Base-by-base conservation (phyloP, 2,329 filamentous ascomycete species). In the Neurospora sp. region DNA sequence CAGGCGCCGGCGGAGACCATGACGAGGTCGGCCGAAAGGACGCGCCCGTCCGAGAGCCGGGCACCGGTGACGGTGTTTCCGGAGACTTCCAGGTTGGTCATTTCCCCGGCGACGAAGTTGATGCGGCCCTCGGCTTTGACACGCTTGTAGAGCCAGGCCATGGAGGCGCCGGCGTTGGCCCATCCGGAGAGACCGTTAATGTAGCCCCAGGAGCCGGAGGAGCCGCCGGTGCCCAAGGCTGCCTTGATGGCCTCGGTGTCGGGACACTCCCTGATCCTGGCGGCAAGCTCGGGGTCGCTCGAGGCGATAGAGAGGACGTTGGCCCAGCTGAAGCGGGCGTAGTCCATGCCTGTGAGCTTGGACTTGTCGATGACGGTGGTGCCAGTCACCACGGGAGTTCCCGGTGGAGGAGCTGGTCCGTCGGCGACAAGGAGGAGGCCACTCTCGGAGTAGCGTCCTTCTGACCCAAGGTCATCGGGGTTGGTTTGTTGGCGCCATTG, bases 1-100 rank as follows among this genome's bases (percentile, higher is more conserved):
- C 95, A 98, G 4, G 95, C 93, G 17, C 95, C 95, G 0, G 93
- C 89, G 0, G 95, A 93, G 2, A 97, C 84, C 69, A 97, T 83
- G 40, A 92, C 89, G 8, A 97, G 83, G 70, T 92, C 91, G 4
- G 81, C 81, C 23, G 77, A 75, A 3, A 83, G 74, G 52, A 78
- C 70, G 40, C 79, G 76, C 6, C 80, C 79, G 68, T 78, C 77
- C n/a, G 76, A 72, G 10, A 83, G 76, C 68, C 74, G 76, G 3
- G 81, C 91, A 40, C 92, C 92, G 0, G 84, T 82, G n/a, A 86
- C 81, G 65, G 75, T 78, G 57, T 78, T 77, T 15, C 77, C 79
- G 23, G 52, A 36, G 28, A 77, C 80, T 65, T 81, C 75, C 19
- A 88, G 80, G 62, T 80, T 77, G 62, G 79, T 74, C 3, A 84